phyloP scores from a whole-genome alignment of 495 filamentous ascomycete genomes.

The Ascodesmis nigricans region DNA sequence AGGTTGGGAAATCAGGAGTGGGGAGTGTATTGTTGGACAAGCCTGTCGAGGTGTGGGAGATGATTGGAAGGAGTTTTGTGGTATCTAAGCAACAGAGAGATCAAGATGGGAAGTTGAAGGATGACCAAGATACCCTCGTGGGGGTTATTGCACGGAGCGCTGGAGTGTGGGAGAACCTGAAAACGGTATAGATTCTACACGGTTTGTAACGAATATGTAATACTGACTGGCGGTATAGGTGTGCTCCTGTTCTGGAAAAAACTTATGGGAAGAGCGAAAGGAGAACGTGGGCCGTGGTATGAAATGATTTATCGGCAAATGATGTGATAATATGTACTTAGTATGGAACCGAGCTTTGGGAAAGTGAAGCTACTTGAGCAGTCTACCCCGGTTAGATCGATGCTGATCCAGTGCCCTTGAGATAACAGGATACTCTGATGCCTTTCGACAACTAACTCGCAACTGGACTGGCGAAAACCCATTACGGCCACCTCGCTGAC shows the following conservation, averaged over 20 bases:
- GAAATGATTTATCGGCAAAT: conserved; percentile 28
- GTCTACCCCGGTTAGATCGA: too few relatives aligned
- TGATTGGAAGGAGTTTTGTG: conserved; percentile 79
- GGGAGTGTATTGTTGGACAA: conserved; percentile 61
- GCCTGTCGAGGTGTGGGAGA: conserved; percentile 75
- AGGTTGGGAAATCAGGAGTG: conserved; percentile 43
- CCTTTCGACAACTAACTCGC: too few relatives aligned
- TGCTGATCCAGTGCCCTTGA: too few relatives aligned
- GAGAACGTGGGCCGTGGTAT: conserved; percentile 77
- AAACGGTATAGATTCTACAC: conserved; percentile 50
- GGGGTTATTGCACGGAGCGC: conserved; percentile 88
- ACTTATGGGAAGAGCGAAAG: conserved; percentile 86
- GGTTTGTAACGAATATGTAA: neutral
- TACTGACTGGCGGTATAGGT: conserved; percentile 7
- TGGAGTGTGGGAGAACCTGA: conserved; percentile 95
- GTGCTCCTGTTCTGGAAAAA: conserved; percentile 89
- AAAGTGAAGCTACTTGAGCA: too few relatives aligned
- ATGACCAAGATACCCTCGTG: conserved; percentile 63
- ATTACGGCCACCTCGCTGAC: too few relatives aligned
- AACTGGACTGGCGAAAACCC: too few relatives aligned
- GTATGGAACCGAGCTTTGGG: too few relatives aligned
- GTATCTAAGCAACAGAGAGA: conserved; percentile 40
- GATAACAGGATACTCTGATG: too few relatives aligned
- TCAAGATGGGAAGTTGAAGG: conserved; percentile 32
- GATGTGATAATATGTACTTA: conserved; percentile 4